Conservation (phyloP, 305 asterid species). For the Petunia hybrid region DNA sequence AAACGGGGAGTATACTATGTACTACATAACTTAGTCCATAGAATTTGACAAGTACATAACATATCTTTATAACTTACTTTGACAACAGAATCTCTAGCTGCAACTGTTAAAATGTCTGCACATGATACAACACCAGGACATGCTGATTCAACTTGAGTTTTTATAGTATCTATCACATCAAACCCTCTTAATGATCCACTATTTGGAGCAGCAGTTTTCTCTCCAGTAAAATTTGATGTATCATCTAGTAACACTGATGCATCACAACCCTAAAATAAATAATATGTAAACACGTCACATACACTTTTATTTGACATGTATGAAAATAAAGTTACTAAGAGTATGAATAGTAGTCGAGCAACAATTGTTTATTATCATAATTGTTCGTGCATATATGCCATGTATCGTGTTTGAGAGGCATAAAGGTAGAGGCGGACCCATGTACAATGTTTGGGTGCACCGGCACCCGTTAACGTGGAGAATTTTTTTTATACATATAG, state of each 20-base stretch:
- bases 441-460: no score
- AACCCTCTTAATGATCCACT: slow-evolving; percentile 70
- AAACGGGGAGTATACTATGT: no score
- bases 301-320: not conserved
- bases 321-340: not conserved
- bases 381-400: no score
- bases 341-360: no score
- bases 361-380: no score
- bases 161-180: slow-evolving; percentile 64
- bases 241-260: slow-evolving; percentile 67
- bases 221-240: slow-evolving; percentile 66
- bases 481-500: no score
- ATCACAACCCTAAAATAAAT: slow-evolving; percentile 65
- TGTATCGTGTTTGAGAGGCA: no score
- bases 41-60: no score
- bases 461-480: no score
- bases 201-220: slow-evolving; percentile 63
- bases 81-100: slow-evolving; percentile 67
- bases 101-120: slow-evolving; percentile 67
- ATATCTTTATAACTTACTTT: slow-evolving; percentile 46
- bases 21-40: no score
- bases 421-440: no score
- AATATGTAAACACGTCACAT: not conserved
- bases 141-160: slow-evolving; percentile 55
- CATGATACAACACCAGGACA: slow-evolving; percentile 65